phyloP scores from a whole-genome alignment of 352 stramenopile species.

The Aphanomyces astaci region DNA sequence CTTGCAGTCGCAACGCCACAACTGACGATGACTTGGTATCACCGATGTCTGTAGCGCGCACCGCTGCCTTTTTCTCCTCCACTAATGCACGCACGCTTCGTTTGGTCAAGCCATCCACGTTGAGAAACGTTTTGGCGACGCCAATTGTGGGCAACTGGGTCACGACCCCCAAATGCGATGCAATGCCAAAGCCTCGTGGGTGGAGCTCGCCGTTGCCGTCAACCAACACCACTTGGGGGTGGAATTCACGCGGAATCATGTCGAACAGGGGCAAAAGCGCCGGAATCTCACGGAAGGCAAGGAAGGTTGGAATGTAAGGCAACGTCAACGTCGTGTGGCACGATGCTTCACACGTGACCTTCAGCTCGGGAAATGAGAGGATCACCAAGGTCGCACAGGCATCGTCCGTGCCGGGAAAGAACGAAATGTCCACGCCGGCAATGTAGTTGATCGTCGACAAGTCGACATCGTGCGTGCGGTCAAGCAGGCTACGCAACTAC shows the following conservation, averaged over 20 bases:
- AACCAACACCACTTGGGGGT: conserved; percentile 86
- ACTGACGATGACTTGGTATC: conserved; percentile 26
- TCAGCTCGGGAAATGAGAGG: conserved; percentile 50
- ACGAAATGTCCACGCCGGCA: conserved; percentile 78
- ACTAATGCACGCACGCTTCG: conserved; percentile 48
- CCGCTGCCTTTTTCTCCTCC: conserved; percentile 29
- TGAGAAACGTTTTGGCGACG: conserved; percentile 85
- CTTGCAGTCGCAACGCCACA: conserved; percentile 33
- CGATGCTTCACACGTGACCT: conserved; percentile 71
- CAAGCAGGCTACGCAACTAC: conserved; percentile 10
- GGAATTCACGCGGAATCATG: conserved; percentile 33
- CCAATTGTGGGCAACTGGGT: conserved; percentile 86
- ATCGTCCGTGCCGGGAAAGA: conserved; percentile 67
- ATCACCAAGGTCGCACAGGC: conserved; percentile 78
- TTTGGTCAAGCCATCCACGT: conserved; percentile 82
- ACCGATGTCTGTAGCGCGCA: conserved; percentile 19
- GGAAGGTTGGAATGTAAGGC: conserved; percentile 72
- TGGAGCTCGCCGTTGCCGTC: conserved; percentile 89
- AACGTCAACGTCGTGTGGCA: conserved; percentile 73
- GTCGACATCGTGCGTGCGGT: conserved; percentile 6
- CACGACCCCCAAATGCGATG: conserved; percentile 89
- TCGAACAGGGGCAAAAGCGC: conserved; percentile 61
- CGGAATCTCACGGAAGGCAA: conserved; percentile 72
- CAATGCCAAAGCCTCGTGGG: conserved; percentile 85
- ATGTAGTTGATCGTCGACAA: conserved; percentile 32